Evolutionary conservation across 2,329 filamentous ascomycete genomes (phyloP).

Genomic region (Scedosporium boydii): DNA sequence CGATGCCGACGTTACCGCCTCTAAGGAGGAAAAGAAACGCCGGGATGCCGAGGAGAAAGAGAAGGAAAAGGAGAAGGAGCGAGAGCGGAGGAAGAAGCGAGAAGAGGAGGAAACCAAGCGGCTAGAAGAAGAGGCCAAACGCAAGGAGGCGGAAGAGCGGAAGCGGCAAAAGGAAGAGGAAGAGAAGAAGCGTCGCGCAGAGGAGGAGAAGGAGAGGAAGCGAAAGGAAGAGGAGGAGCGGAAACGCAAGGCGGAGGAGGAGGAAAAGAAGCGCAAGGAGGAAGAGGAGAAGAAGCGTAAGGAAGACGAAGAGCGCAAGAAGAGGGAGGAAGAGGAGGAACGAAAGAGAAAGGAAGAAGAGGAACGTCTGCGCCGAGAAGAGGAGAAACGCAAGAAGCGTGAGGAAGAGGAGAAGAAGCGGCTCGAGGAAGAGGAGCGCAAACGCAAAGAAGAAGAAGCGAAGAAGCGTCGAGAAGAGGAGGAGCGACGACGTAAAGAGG

Average conservation of each 20-base stretch:
- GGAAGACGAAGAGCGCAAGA: conserved; percentile 26
- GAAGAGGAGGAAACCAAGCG: conserved; percentile 13
- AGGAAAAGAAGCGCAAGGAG: conserved; percentile 24
- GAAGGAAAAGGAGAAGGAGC: conserved; percentile 20
- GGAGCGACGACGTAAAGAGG: conserved; percentile 26
- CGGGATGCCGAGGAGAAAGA: conserved; percentile 20
- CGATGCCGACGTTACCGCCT: conserved; percentile 23
- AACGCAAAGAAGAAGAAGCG: conserved; percentile 18
- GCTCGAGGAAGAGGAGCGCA: conserved; percentile 22
- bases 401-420: conserved; percentile 14
- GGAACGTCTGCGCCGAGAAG: conserved; percentile 13
- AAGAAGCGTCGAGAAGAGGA: conserved; percentile 26
- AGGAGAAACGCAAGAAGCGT: conserved; percentile 15
- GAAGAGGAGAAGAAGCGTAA: conserved; percentile 15
- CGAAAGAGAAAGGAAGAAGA: conserved; percentile 15
- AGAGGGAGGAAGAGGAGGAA: conserved; percentile 17
- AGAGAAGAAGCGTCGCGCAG: conserved; percentile 14
- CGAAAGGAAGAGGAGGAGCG: conserved; percentile 18
- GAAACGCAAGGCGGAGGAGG: conserved; percentile 11
- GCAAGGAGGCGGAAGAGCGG: conserved; percentile 17
- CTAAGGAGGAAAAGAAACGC: conserved; percentile 27
- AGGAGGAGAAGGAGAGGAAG: conserved; percentile 26
- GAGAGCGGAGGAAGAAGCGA: conserved; percentile 18
- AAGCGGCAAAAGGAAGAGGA: conserved; percentile 10
- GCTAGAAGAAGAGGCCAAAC: conserved; percentile 15